Percentiles rank a stretch among this genome's conserved stretches.
phyloP scores from a whole-genome alignment of 306 rosid species.

The Oxytropis ochrocephala region DNA sequence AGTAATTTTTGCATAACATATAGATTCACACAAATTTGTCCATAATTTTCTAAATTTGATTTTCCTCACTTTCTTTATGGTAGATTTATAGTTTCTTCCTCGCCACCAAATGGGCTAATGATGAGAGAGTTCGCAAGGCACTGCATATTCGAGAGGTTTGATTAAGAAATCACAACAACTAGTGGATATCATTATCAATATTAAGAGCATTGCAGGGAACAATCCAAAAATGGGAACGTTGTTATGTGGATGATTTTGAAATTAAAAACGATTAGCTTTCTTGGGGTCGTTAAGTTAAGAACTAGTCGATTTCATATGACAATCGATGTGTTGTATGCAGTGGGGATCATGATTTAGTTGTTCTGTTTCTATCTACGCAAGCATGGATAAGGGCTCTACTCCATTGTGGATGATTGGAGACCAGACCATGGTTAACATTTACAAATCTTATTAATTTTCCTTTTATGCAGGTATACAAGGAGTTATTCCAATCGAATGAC shows the following conservation, averaged over 20 bases:
- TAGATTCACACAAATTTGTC: neutral
- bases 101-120: slow-evolving; percentile 14
- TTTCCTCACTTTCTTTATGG: neutral
- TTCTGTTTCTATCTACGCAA: too few relatives aligned
- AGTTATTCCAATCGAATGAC: too few relatives aligned
- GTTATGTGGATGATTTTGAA: neutral
- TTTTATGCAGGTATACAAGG: too few relatives aligned
- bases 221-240: slow-evolving; percentile 18
- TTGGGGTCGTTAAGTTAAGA: too few relatives aligned
- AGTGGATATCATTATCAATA: neutral
- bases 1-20: slow-evolving; percentile 14
- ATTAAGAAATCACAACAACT: neutral
- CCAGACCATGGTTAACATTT: too few relatives aligned
- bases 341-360: too few relatives aligned
- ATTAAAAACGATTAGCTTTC: too few relatives aligned
- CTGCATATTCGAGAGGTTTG: slow-evolving; percentile 35
- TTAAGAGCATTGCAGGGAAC: slow-evolving; percentile 17
- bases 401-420: too few relatives aligned
- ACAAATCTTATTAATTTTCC: too few relatives aligned
- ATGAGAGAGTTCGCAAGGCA: slow-evolving; percentile 19
- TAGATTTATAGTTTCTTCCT: slow-evolving; percentile 20
- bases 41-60: neutral
- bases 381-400: too few relatives aligned
- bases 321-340: neutral
- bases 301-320: too few relatives aligned